Evolutionary conservation across 2,329 filamentous ascomycete genomes (phyloP).

Genomic region (Diplodia scrobiculata): DNA sequence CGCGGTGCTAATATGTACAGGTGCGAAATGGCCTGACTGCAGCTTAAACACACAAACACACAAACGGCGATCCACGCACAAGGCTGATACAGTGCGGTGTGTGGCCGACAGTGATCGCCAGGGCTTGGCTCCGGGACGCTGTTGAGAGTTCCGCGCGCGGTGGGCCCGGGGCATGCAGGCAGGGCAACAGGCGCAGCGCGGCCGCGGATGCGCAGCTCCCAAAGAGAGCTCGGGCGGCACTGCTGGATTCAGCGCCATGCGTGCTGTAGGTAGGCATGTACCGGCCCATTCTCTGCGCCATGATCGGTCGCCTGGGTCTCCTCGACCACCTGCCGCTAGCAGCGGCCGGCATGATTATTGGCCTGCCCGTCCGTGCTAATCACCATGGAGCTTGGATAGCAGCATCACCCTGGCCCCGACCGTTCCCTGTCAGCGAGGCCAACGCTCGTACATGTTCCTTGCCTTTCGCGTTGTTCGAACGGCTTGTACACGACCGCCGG

Average conservation of each 20-base stretch:
- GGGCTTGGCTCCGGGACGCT: constrained; percentile 16
- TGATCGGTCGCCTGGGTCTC: constrained; percentile 30
- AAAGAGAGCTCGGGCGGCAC: constrained; percentile 19
- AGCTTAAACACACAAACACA: constrained; percentile 28
- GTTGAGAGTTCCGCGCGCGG: constrained; percentile 8
- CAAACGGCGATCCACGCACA: constrained; percentile 27
- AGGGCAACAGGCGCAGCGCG: not conserved
- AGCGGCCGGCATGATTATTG: constrained; percentile 34
- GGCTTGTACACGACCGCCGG: constrained; percentile 36
- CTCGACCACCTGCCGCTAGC: constrained; percentile 24
- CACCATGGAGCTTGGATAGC: constrained; percentile 25
- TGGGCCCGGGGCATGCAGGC: constrained; percentile 17
- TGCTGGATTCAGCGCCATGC: constrained; percentile 19
- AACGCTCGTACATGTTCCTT: constrained; percentile 41
- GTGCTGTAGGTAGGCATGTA: constrained; percentile 24
- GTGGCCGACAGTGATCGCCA: constrained; percentile 23
- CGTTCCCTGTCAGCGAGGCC: constrained; percentile 29
- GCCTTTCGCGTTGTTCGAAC: constrained; percentile 44
- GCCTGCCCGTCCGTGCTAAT: constrained; percentile 30
- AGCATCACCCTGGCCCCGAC: constrained; percentile 24
- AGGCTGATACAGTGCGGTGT: constrained; percentile 28
- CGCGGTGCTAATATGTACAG: constrained; percentile 14
- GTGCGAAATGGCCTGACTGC: constrained; percentile 23
- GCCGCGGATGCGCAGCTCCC: constrained; percentile 8
- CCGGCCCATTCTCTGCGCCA: constrained; percentile 27